Evolutionary conservation across 768 basidiomycete genomes (phyloP).

Genomic region (Pleurotus sapidus): DNA sequence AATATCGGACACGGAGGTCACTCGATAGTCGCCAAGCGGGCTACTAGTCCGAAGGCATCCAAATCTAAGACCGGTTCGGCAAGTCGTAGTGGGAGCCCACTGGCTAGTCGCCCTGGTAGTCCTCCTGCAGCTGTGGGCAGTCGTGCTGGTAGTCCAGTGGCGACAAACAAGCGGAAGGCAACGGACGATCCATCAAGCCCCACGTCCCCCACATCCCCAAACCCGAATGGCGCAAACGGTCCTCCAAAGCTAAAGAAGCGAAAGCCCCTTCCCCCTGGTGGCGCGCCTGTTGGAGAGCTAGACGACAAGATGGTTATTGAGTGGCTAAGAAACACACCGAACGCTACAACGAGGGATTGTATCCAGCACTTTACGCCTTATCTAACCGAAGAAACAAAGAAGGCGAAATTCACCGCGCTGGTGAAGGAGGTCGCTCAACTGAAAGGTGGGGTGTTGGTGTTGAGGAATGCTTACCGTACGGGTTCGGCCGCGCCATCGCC

Average conservation of each 20-base stretch:
- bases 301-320: slow-evolving; percentile 67
- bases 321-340: slow-evolving; percentile 69
- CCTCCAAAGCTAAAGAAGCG: slow-evolving; percentile 54
- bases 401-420: slow-evolving; percentile 71
- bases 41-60: slow-evolving; percentile 75
- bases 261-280: slow-evolving; percentile 31
- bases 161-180: slow-evolving; percentile 35
- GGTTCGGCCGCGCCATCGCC: slow-evolving; percentile 34
- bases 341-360: slow-evolving; percentile 74
- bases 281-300: slow-evolving; percentile 52
- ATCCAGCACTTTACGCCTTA: slow-evolving; percentile 80
- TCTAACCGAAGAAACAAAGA: slow-evolving; percentile 65
- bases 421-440: slow-evolving; percentile 78
- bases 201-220: slow-evolving; percentile 27
- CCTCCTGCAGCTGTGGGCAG: slow-evolving; percentile 25
- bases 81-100: slow-evolving; percentile 60
- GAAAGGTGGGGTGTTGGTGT: slow-evolving; percentile 60
- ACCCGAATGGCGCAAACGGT: slow-evolving; percentile 44
- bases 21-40: slow-evolving; percentile 78
- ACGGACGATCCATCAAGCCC: slow-evolving; percentile 29
- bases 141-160: slow-evolving; percentile 43
- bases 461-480: slow-evolving; percentile 41
- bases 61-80: slow-evolving; percentile 48
- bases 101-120: slow-evolving; percentile 24
- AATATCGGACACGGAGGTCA: slow-evolving; percentile 59